Conservation (phyloP, 352 stramenopile species). For the Bremia lactucae region DNA sequence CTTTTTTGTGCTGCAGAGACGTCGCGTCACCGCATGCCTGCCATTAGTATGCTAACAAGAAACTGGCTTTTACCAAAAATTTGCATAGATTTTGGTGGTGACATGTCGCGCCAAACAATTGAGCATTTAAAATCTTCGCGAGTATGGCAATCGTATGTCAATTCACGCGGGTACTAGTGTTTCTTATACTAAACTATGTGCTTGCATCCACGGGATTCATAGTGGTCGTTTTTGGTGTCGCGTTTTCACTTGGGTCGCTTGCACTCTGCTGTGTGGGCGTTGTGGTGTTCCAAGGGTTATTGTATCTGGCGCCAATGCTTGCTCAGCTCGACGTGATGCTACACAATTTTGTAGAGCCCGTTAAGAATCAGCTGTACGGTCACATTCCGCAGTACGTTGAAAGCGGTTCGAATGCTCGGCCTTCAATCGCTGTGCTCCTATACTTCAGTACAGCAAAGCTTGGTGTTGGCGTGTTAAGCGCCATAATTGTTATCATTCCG, state of each 20-base stretch:
- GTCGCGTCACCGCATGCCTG: no score
- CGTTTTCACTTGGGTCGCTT: slow-evolving; percentile 37
- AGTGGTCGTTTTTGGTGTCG: slow-evolving; percentile 37
- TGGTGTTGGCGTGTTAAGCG: slow-evolving; percentile 25
- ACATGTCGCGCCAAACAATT: no score
- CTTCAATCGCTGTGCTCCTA: slow-evolving; percentile 29
- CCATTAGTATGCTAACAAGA: no score
- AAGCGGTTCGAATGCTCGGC: slow-evolving; percentile 10
- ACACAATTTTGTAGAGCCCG: slow-evolving; percentile 49
- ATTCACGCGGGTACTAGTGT: slow-evolving; percentile 22
- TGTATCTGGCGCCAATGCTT: slow-evolving; percentile 40
- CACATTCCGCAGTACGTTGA: slow-evolving; percentile 23
- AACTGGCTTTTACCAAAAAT: no score
- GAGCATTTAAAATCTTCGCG: no score
- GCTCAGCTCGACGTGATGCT: slow-evolving; percentile 44
- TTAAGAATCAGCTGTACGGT: slow-evolving; percentile 22
- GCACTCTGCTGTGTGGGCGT: slow-evolving; percentile 58
- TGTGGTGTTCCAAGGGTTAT: slow-evolving; percentile 48
- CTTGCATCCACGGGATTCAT: slow-evolving; percentile 41
- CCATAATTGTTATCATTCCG: slow-evolving; percentile 25
- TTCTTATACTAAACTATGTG: slow-evolving; percentile 51
- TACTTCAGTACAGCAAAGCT: slow-evolving; percentile 39
- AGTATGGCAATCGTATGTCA: no score
- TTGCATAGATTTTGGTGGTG: no score
- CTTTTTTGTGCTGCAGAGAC: no score